Base-by-base conservation (phyloP, 805 yeast species). In the Barnettozyma siamensis region DNA sequence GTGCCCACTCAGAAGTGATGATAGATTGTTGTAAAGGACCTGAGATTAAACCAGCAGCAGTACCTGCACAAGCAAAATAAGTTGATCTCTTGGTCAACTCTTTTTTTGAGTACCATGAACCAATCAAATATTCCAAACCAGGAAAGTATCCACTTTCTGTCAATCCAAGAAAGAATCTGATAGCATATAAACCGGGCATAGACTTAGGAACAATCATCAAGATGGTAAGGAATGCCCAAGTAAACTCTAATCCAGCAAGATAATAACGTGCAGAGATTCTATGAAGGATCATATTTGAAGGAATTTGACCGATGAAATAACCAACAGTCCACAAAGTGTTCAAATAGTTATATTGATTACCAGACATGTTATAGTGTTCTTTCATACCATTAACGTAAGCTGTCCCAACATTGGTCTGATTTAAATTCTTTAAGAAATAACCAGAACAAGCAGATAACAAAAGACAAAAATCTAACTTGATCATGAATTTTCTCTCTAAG, bases 351-450 rank as follows among this genome's bases (percentile, higher is more conserved):
- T 64, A 67, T 42, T 74, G 72, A 40, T 65, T 67, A 23, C 58
- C 63, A 30, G 54, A 49, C 68, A 71, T 65, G n/a, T 51, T 40
- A 39, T 63, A 67, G 47, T 64, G 57, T 47, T 70, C 73, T 44
- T 64, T 60, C 75, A 72, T 59, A 15, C 75, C 76, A 43, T 67
- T 69, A 34, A 71, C 63, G 49, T 69, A 70, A 1, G 76, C 75
- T 2, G 69, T 69, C 19, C 66, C 58, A 16, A 71, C 53, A 45
- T 71, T 71, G 20, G 57, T 53, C 44, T 61, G 70, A 44, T 70
- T 66, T 47, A 71, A 58, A 31, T 65, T 66, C 52, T 70, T 71
- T 47, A 69, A 64, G 49, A 69, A 71, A 45, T 70, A 70, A 2
- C 73, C 75, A 35, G 69, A 54, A 60, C 68, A 65, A 3, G 71